Base-by-base conservation (phyloP, 2,329 filamentous ascomycete species). In the Delphinella strobiligena region DNA sequence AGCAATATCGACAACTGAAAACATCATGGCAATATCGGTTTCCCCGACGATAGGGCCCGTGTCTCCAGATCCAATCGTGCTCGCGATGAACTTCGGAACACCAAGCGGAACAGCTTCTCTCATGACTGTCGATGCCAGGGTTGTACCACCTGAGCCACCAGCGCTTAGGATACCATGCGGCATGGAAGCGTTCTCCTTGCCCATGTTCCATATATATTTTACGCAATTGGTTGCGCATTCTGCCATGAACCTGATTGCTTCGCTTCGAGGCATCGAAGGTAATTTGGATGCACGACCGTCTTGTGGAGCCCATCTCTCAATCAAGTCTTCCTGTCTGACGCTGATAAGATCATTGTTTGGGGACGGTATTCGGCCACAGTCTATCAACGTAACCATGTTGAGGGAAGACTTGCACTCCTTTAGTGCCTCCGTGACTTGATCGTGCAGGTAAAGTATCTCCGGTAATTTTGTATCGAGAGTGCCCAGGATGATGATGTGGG, bases 41-140 rank as follows among this genome's bases (percentile, higher is more conserved):
- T 82, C 78, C 31, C 72, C 77, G 1, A 84, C 64, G n/a, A 80
- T 72, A 0, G 72, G 70, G 1, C 68, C 68, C 1, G 75, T 75
- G 45, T 84, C 74, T 2, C 79, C 78, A 22, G 74, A 78, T 0
- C 78, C 78, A 48, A 83, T 72, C 0, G 80, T 84, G 16, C 74
- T 80, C 2, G 83, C 74, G 38, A 84, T 77, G 33, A 84, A 48
- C 50, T 84, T 84, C 0, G 80, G 80, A 37, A 84, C 71, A 0
- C 78, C 78, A 10, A 83, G 63, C 0, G 79, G 78, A 0, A 80
- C 53, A 0, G 65, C 68, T n/a, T n/a, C n/a, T 11, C 74, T 64
- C 77, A 84, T 82, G 0, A 75, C 67, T 0, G 68, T 60, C 0
- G 78, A 67, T 0, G 71, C 69, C 9, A 83, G 63, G 2, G 72